Evolutionary conservation across 2,329 filamentous ascomycete genomes (phyloP), one percentile per base, ranked within the genome.

Genomic region (Pseudogymnoascus sp.): DNA sequence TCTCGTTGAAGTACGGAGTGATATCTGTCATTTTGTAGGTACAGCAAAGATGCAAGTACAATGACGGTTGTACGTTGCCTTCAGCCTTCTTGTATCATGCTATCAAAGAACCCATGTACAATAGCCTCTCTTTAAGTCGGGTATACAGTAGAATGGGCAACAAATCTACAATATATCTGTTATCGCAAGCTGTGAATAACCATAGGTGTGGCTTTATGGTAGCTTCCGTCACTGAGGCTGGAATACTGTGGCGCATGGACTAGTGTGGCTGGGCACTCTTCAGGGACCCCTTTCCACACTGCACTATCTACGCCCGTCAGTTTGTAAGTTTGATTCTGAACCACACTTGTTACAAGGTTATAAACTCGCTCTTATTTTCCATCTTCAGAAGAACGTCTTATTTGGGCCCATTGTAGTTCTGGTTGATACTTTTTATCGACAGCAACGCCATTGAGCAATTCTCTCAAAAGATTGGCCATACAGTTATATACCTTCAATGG

Each of bases 1-100:
- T 80, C 73, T 86, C 80, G 73, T 91, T 86, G 77, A 93, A 88
- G 51, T 81, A 73, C 39, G 85, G 78, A 7, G 89, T 91, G 65
- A 92, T 80, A 73, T 93, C 83, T 67, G 79, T 76, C 80, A 85
- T 83, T 60, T 61, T 26, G 29, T 23, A 23, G 23, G 26, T 39
- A 37, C 12, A 42, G 34, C 62, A 57, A 60, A 31, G 10, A n/a
- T 18, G 42, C 39, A 40, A 18, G 26, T 34, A 57, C 51, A 57
- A 57, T 34, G 26, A 6, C 26, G 51, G 26, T 57, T 57, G 29
- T 18, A 57, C 51, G 29, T 10, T 57, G 26, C n/a, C 16, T 57
- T 34, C n/a, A 34, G 16, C 5, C 29, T 57, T 57, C 8, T 57
- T 18, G 29, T 57, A 57, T 57, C 51, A 57, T 57, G 51, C 26